Base-by-base conservation (phyloP, 805 yeast genomes). In the Jamesozyma hellenica region DNA sequence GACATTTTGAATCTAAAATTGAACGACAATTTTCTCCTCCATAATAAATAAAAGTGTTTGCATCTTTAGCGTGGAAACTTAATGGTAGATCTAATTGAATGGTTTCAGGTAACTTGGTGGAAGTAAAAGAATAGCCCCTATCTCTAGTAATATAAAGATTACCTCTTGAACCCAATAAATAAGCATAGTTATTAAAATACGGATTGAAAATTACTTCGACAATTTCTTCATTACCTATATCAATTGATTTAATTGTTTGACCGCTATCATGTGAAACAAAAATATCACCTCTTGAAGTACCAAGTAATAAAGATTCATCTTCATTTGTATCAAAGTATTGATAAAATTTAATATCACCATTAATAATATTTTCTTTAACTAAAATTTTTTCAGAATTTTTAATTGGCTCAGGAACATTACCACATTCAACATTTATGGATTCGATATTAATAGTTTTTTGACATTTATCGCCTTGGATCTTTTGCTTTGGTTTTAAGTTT, bases 241-340 rank as follows among this genome's bases (percentile, higher is more conserved):
- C 63, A 16, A 74, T 57, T 36, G 53, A 55, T 19, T 57, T 58
- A 62, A 82, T 74, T 1, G 55, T 51, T 3, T 60, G 51, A 12
- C 90, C 90, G 31, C 82, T 82, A 55, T 86, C 78, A 49, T 72
- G 79, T 0, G 96, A 82, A 7, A 84, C 70, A 49, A 65, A 80
- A 2, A 77, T 71, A 4, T 65, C 63, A 34, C 72, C 66, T 11
- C 67, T 64, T 19, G 62, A 55, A 0, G 90, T 80, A 36, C 74
- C 63, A 6, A 83, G 61, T 13, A 90, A 54, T 7, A 90, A 56
- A 0, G 87, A 74, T 52, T 82, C 88, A 45, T 77, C 83, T 19
- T 66, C 68, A 36, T 61, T 42, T 2, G 67, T 63, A 2, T 58
- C 60, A 18, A 63, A 55, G 38, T 74, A 70, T 41, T 72, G 73